These are phyloP conservation scores for Paraphysoderma sedebokerense DNA, from an alignment of 371 early-diverging fungal genomes.

Conservation along the genomic window DNA sequence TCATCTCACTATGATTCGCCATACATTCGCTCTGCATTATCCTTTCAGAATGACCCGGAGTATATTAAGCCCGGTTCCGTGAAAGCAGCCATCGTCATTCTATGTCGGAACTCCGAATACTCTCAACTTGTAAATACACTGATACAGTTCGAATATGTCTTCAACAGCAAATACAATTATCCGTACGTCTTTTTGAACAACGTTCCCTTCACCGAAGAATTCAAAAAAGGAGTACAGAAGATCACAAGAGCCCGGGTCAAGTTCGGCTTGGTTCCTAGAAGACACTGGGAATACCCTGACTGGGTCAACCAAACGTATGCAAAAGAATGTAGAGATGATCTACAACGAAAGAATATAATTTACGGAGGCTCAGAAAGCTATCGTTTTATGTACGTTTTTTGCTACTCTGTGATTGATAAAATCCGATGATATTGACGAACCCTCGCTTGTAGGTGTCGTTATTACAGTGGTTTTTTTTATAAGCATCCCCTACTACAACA, in stretches of 20 bases:
- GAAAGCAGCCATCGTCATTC: too few species aligned
- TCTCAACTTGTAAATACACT: too few species aligned
- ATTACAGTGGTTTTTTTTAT: conserved; percentile 79
- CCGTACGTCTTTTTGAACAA: conserved; percentile 80
- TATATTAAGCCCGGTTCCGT: too few species aligned
- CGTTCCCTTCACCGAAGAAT: conserved; percentile 55
- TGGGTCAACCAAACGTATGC: conserved; percentile 60
- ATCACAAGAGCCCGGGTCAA: conserved; percentile 30
- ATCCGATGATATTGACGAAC: too few species aligned
- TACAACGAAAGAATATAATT: conserved; percentile 45
- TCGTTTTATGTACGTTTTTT: conserved; percentile 90
- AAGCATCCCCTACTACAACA: conserved; percentile 53
- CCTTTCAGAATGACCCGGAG: too few species aligned
- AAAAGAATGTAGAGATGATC: conserved; percentile 25
- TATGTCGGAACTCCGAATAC: too few species aligned
- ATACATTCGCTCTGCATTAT: too few species aligned
- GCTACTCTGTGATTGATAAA: too few species aligned
- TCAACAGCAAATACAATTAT: conserved; percentile 64
- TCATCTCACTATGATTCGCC: too few species aligned
- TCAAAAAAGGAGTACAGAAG: conserved; percentile 33
- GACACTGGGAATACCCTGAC: conserved; percentile 64
- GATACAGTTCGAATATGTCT: conserved; percentile 54
- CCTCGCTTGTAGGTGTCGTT: too few species aligned
- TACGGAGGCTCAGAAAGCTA: conserved; percentile 77
- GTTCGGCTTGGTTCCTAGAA: conserved; percentile 48